Evolutionary conservation across 352 stramenopile genomes (phyloP), one percentile per base, ranked within the genome.

Genomic region (Globisporangium polare): DNA sequence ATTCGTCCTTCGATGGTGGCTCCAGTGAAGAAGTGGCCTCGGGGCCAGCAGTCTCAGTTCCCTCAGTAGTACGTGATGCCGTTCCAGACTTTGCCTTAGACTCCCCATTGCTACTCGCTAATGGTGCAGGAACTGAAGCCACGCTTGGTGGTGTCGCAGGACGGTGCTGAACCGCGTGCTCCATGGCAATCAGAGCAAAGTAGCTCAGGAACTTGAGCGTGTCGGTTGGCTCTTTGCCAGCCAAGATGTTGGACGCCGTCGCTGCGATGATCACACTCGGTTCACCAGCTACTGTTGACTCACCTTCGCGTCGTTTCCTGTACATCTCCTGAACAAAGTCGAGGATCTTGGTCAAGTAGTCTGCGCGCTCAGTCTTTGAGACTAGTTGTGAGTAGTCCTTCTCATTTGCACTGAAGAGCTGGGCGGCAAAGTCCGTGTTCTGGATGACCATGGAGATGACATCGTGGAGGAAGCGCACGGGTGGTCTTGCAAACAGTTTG

Each of bases 401-500:
- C 45, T 95, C 83, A 12, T 65, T 64, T 0, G 66, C 59, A 1
- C 67, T 77, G 42, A 86, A 85, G 22, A 86, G 59, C 31, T 77
- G 68, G 13, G 70, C 61, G 0, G 69, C 76, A n/a, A 74, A 95
- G 0, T 73, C 77, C 22, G 86, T 95, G 67, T 82, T 92, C 41
- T 68, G 56, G 49, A 90, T 88, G 17, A 90, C 74, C 5, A 78
- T 66, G 1, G 82, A 90, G 52, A 92, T 84, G 20, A 93, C 60
- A 57, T 95, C 86, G 55, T 93, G 86, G 1, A 95, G 54, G 45
- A 95, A 95, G 13, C 86, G 80, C 52, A 95, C 80, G 0, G 86
- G 83, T n/a, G 83, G 86, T 6, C 83, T 73, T 10, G 70, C 69
- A 66, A 93, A 93, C 1, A 95, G 64, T 53, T 95, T 95, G 3